These are phyloP conservation scores for Xylaria sp. DNA, from an alignment of 2,329 filamentous ascomycete species.

Conservation along the genomic window DNA sequence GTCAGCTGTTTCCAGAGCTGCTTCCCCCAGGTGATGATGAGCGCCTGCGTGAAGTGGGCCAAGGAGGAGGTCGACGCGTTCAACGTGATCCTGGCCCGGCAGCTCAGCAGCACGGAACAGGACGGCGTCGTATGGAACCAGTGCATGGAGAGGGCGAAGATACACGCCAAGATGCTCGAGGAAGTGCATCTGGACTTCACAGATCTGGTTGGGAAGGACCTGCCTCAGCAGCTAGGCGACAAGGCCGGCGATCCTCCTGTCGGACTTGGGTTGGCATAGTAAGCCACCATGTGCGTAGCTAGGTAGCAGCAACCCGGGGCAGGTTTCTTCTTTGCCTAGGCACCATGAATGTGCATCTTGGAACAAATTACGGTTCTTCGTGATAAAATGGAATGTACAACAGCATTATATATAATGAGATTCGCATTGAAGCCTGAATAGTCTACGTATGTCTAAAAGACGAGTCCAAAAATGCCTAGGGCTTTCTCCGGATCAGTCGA, in stretches of 20 bases:
- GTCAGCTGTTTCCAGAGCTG: slow-evolving; percentile 85
- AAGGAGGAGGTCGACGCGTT: slow-evolving; percentile 92
- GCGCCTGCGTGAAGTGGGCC: slow-evolving; percentile 97
- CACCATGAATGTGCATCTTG: neutral
- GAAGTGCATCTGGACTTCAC: slow-evolving; percentile 91
- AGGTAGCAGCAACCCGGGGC: neutral
- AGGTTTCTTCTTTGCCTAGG: neutral
- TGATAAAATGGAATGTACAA: neutral
- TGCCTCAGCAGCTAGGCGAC: slow-evolving; percentile 30
- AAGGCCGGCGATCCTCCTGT: slow-evolving; percentile 40
- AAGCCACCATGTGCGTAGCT: neutral
- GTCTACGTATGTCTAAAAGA: no score
- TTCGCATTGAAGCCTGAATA: neutral
- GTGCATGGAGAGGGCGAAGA: slow-evolving; percentile 80
- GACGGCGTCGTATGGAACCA: slow-evolving; percentile 77
- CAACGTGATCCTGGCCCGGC: slow-evolving; percentile 78
- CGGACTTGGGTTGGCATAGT: slow-evolving; percentile 45
- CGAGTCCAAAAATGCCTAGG: no score
- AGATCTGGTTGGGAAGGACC: slow-evolving; percentile 71
- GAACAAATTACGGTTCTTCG: neutral
- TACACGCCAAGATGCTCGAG: slow-evolving; percentile 77
- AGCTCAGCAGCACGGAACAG: slow-evolving; percentile 82
- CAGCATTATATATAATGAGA: neutral
- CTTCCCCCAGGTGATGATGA: slow-evolving; percentile 86
- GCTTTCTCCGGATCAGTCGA: no score